Conservation (phyloP, 140 eudicot genomes). For the Cichorium intybus region DNA sequence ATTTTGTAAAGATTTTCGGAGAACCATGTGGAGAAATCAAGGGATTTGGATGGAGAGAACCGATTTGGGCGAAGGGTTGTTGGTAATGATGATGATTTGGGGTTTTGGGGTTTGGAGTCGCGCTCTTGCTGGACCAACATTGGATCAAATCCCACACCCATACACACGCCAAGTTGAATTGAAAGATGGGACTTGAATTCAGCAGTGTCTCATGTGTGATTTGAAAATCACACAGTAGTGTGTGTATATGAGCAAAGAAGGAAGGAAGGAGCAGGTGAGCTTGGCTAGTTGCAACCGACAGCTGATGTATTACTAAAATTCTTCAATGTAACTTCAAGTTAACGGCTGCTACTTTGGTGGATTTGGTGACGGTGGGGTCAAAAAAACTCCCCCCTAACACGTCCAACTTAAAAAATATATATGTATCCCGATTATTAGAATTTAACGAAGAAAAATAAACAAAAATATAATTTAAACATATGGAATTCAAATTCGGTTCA, state of each 20-base stretch:
- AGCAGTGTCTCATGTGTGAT: background rate
- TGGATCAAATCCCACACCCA: constrained; percentile 34
- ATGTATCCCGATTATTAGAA: too few species aligned
- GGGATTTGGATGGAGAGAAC: constrained; percentile 44
- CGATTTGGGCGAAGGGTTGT: constrained; percentile 40
- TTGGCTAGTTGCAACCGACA: constrained; percentile 28
- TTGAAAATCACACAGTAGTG: background rate
- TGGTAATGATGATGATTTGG: constrained; percentile 21
- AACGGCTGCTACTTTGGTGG: constrained; percentile 33
- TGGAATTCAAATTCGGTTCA: too few species aligned
- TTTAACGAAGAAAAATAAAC: background rate
- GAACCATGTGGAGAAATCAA: constrained; percentile 83
- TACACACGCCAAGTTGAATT: constrained; percentile 4
- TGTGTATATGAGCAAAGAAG: background rate
- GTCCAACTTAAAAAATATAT: background rate
- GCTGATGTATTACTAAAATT: constrained; percentile 14
- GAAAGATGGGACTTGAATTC: background rate
- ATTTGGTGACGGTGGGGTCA: constrained; percentile 29
- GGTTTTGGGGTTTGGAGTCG: constrained; percentile 42
- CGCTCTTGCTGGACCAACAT: constrained; percentile 87
- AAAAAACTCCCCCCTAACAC: background rate
- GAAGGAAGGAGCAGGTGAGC: constrained; percentile 24
- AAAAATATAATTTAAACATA: too few species aligned
- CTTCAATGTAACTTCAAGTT: constrained; percentile 20
- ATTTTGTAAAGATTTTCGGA: constrained; percentile 73